A percentile compares a stretch with the other conserved stretches of the same genome.
phyloP scores from a whole-genome alignment of 176 grass and related monocot genomes.

The Bromus sterilis region DNA sequence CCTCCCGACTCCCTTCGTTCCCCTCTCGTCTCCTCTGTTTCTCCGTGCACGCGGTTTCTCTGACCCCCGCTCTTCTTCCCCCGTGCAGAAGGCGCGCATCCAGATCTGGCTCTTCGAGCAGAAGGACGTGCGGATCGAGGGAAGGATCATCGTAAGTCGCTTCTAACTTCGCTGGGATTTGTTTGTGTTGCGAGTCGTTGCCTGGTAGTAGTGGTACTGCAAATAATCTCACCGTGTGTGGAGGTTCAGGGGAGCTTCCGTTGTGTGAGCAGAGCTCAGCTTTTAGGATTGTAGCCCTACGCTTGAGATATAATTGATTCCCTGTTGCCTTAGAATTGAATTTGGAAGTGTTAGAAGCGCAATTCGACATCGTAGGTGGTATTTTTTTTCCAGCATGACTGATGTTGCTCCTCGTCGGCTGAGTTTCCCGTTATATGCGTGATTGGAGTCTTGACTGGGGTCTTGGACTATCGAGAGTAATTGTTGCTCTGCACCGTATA shows the following conservation, averaged over 20 bases:
- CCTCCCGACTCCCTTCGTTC: background rate
- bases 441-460: too few species aligned
- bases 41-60: too few species aligned
- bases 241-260: background rate
- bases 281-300: background rate
- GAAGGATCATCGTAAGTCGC: conserved; percentile 72
- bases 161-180: background rate
- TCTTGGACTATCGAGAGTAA: too few species aligned
- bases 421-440: too few species aligned
- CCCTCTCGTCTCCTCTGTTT: background rate
- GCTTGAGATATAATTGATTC: background rate
- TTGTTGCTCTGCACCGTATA: background rate
- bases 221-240: background rate
- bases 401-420: too few species aligned
- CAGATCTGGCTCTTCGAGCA: conserved; percentile 97
- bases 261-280: background rate
- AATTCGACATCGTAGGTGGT: background rate
- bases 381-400: background rate
- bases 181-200: background rate
- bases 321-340: background rate
- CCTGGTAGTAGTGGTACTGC: background rate
- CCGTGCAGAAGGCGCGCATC: conserved; percentile 79
- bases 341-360: background rate
- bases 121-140: conserved; percentile 89
- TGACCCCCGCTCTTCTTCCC: too few species aligned